These are phyloP conservation scores for Imleria badia DNA, from an alignment of 768 basidiomycete genomes.

Conservation along the genomic window DNA sequence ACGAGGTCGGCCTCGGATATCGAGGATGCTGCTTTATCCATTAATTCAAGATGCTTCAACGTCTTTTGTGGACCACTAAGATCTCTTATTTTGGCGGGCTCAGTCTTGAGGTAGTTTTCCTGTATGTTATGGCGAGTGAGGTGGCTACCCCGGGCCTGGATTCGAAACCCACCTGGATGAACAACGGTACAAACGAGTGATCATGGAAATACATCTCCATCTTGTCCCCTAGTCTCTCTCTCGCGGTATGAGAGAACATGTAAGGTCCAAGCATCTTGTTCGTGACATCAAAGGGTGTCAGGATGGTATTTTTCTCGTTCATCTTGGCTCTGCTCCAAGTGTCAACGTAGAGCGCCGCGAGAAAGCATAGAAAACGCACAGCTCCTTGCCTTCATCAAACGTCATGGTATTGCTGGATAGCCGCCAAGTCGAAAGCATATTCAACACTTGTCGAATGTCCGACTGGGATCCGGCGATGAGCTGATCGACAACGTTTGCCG, in stretches of 20 bases:
- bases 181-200: constrained; percentile 89
- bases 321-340: constrained; percentile 60
- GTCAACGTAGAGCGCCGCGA: constrained; percentile 1
- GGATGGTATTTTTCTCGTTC: constrained; percentile 90
- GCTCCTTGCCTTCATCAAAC: constrained; percentile 87
- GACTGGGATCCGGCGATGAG: constrained; percentile 87
- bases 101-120: constrained; percentile 94
- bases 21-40: constrained; percentile 86
- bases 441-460: constrained; percentile 95
- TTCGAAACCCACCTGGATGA: constrained; percentile 71
- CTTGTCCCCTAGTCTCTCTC: constrained; percentile 85
- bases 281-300: constrained; percentile 93
- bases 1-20: constrained; percentile 96
- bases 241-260: constrained; percentile 77
- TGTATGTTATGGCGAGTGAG: constrained; percentile 29
- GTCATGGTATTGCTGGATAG: constrained; percentile 78
- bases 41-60: constrained; percentile 74
- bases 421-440: constrained; percentile 98
- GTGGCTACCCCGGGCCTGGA: not conserved
- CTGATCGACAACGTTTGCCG: constrained; percentile 88
- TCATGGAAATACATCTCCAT: constrained; percentile 98
- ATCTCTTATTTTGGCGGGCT: constrained; percentile 61
- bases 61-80: constrained; percentile 60
- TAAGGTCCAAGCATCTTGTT: constrained; percentile 89
- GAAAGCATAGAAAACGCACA: constrained; percentile 52